Base-by-base conservation (phyloP, 176 grass and related monocot genomes). In the Rhynchospora tenuis region DNA sequence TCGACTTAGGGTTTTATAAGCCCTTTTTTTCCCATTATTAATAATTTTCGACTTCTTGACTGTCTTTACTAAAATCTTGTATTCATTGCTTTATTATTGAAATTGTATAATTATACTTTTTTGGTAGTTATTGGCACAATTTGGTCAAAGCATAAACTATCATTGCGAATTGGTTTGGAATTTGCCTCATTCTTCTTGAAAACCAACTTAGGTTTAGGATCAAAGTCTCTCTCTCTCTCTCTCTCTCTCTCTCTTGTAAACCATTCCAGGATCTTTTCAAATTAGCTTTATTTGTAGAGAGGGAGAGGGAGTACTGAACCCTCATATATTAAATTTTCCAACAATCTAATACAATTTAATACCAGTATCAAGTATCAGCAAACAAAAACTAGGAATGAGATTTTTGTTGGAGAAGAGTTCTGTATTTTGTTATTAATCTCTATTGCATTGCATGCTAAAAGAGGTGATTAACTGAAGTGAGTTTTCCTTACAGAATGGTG, bases 401-500 rank as follows among this genome's bases (percentile, higher is more conserved):
- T 17, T 19, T 68, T 19, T 27, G 26, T 5, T 31, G 2, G 9
- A 20, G 56, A 59, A 64, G 27, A 27, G 12, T 13, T 28, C 28
- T 65, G 27, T 16, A 0, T 20, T 45, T 59, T 8, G 17, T 59
- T 51, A 73, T 14, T 55, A 28, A 55, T 73, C 1, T 13, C 48
- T 31, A 31, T 76, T 76, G 14, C 6, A 7, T 2, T 55, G 52
- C 23, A 24, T 76, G 47, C 14, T 76, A 54, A 19, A 7, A 23
- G 26, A 67, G 26, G 0, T 29, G 13, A 76, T 76, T 6, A 28
- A 76, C 6, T 28, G 14, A 48, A 55, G 14, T 28, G 14, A 76
- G 2, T 83, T 81, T 90, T 80, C 7, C 17, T 4, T 90, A 73
- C 88, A 95, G 96, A 92, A 83, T 84, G 52, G 55, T 16, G 88